Conservation (phyloP, 2,329 filamentous ascomycete genomes). For the Thielaviopsis ethacetica region DNA sequence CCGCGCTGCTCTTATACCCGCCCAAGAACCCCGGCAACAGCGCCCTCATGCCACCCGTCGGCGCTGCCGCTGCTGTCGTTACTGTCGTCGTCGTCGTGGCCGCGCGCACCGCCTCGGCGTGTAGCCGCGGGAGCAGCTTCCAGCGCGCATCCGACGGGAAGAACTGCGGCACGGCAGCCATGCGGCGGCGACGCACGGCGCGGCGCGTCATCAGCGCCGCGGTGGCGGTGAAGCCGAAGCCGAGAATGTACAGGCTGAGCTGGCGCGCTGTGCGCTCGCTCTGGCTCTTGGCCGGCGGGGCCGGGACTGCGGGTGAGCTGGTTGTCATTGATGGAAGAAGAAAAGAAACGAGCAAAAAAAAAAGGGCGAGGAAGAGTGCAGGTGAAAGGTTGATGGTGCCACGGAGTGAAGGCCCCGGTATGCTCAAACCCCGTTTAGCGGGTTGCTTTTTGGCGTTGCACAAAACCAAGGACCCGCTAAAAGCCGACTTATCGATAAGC, state of each 20-base stretch:
- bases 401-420: no score
- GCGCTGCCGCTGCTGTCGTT: neutral
- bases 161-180: conserved; percentile 49
- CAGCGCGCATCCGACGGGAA: conserved; percentile 43
- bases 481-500: neutral
- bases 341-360: no score
- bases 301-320: conserved; percentile 4
- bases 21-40: neutral
- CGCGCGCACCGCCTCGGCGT: conserved; percentile 1
- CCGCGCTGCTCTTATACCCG: neutral
- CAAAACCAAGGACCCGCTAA: neutral
- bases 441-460: neutral
- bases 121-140: conserved; percentile 19
- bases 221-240: conserved; percentile 57
- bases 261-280: conserved; percentile 40
- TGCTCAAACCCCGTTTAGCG: no score
- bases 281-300: conserved; percentile 16
- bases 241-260: conserved; percentile 55
- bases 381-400: no score
- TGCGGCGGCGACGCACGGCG: conserved; percentile 46
- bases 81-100: neutral
- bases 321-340: no score
- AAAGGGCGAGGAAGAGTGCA: no score
- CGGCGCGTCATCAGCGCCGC: conserved; percentile 58
- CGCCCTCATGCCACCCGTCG: neutral